phyloP scores from a whole-genome alignment of 2,329 filamentous ascomycete species.

The Cladosporium sphaerospermum region DNA sequence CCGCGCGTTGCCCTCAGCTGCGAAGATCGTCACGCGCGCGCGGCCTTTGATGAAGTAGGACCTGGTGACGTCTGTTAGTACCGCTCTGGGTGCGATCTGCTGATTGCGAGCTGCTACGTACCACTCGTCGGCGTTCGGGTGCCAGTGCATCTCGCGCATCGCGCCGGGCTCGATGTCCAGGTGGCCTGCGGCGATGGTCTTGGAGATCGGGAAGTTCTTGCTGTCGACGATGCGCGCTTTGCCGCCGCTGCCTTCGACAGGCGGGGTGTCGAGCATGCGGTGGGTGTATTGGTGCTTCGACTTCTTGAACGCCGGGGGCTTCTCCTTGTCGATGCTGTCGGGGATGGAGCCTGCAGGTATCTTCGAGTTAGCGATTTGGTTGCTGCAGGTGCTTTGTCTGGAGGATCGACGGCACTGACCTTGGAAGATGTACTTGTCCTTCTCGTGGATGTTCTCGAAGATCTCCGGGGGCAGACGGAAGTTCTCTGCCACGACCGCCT shows the following conservation, averaged over 20 bases:
- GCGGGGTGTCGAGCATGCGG: constrained; percentile 63
- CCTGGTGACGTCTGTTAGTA: constrained; percentile 8
- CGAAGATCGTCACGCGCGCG: constrained; percentile 69
- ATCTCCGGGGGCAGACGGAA: constrained; percentile 66
- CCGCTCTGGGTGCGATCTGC: background rate
- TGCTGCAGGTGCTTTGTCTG: background rate
- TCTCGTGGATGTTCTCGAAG: constrained; percentile 60
- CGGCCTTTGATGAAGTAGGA: constrained; percentile 69
- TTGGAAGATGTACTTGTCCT: constrained; percentile 72
- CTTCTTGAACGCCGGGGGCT: constrained; percentile 58
- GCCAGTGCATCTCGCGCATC: constrained; percentile 77
- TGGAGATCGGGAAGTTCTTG: constrained; percentile 68
- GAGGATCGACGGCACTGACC: constrained; percentile 25
- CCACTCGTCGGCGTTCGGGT: constrained; percentile 74
- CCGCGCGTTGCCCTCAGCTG: constrained; percentile 59
- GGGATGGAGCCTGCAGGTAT: constrained; percentile 46
- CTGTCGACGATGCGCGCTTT: constrained; percentile 69
- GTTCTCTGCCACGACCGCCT: constrained; percentile 66
- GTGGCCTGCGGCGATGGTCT: constrained; percentile 66
- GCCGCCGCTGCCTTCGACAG: constrained; percentile 61
- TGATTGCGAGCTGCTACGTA: background rate
- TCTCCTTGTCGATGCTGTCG: constrained; percentile 58
- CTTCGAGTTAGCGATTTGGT: background rate
- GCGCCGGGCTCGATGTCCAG: constrained; percentile 65
- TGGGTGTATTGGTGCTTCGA: constrained; percentile 65